Percentiles rank a stretch among this genome's conserved stretches.
Conservation (phyloP, 140 eudicot species). For the Ambrosia hybrid region DNA sequence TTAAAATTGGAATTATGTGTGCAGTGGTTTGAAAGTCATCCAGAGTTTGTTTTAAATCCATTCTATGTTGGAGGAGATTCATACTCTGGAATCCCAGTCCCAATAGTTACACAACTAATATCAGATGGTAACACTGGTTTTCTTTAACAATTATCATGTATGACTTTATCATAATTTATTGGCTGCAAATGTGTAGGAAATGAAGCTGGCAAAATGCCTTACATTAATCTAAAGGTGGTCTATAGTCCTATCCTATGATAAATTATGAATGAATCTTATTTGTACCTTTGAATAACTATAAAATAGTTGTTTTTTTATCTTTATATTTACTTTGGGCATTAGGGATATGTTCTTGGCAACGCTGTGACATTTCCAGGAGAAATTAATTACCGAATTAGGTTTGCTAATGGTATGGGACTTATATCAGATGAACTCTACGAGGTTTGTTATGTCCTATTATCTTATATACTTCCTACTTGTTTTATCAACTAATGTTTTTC, state of each 20-base stretch:
- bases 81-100: slow-evolving; percentile 43
- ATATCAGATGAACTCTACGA: slow-evolving; percentile 46
- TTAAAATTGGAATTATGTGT: background rate
- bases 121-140: too few relatives aligned
- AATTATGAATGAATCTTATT: too few relatives aligned
- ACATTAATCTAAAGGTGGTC: slow-evolving; percentile 53
- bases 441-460: background rate
- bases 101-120: slow-evolving; percentile 18
- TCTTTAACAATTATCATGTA: background rate
- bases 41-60: slow-evolving; percentile 41
- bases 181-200: background rate
- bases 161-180: background rate
- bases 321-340: background rate
- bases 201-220: slow-evolving; percentile 37
- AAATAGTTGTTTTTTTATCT: too few relatives aligned
- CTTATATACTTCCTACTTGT: background rate
- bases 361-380: slow-evolving; percentile 21
- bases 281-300: too few relatives aligned
- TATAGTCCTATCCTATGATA: background rate
- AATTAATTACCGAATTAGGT: slow-evolving; percentile 22
- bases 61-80: slow-evolving; percentile 58
- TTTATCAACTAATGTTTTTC: background rate
- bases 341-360: slow-evolving; percentile 64
- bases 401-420: slow-evolving; percentile 4
- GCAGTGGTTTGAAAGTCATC: slow-evolving; percentile 53